Evolutionary conservation across 805 yeast genomes (phyloP).

Genomic region (Saccharomycopsis guyanensis): DNA sequence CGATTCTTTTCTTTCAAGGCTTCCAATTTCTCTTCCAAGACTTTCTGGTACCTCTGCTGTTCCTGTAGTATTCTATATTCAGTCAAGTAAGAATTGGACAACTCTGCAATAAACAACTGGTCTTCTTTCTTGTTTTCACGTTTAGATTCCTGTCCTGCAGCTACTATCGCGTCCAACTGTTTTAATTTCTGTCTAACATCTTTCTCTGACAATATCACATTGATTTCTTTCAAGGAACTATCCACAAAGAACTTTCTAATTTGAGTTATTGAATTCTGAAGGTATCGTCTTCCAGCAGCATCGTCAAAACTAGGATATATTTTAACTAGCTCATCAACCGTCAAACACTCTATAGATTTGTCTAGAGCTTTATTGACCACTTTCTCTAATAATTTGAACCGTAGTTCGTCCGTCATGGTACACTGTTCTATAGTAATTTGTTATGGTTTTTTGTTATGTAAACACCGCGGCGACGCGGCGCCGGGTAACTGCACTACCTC

Average conservation of each 20-base stretch:
- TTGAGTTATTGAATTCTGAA: conserved; percentile 40
- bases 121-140: conserved; percentile 10
- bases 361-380: conserved; percentile 28
- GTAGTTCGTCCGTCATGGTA: conserved; percentile 1
- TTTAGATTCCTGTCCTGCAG: conserved; percentile 24
- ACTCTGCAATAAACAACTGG: conserved; percentile 1
- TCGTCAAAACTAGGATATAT: conserved; percentile 43
- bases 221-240: conserved; percentile 39
- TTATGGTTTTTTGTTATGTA: not conserved
- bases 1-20: conserved; percentile 5
- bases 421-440: not conserved
- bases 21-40: conserved; percentile 2
- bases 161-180: conserved; percentile 28
- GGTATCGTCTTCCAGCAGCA: conserved; percentile 32
- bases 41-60: not conserved
- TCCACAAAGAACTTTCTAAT: conserved; percentile 38
- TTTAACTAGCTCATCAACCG: conserved; percentile 35
- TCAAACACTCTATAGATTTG: conserved; percentile 39
- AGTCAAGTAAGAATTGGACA: conserved; percentile 10
- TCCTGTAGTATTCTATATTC: conserved; percentile 8
- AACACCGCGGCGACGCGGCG: no score
- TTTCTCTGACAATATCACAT: conserved; percentile 38
- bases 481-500: no score
- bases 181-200: conserved; percentile 25
- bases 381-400: conserved; percentile 12